Evolutionary conservation across 2,329 filamentous ascomycete species (phyloP), one percentile per base, ranked within the genome.

Genomic region (Colletotrichum cordylinicola): DNA sequence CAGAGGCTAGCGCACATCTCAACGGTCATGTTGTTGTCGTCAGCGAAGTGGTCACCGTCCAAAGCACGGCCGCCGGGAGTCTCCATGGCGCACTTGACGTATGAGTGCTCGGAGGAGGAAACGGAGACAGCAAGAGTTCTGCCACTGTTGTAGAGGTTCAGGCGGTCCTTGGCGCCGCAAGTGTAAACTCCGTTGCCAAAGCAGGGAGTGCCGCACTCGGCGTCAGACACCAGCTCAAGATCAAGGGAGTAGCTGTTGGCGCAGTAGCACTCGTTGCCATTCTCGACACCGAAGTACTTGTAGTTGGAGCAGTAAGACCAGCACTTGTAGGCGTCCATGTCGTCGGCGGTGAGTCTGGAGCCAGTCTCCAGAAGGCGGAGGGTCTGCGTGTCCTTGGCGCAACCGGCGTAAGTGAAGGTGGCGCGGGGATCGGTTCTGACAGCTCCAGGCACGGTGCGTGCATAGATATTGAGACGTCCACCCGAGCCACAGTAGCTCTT

Each of bases 311-410:
- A 92, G 80, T 88, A 87, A 7, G 83, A 80, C 65, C 90, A 84
- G 79, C 90, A 91, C 27, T 85, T 86, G 65, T 84, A 85, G 80
- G 84, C 86, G 77, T 82, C 86, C 80, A 88, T 84, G n/a, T 86
- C 86, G 39, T 89, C 79, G 70, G 87, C 82, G 29, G 86, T 84
- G 61, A 85, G 85, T 35, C 83, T 76, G 69, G 85, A 82, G 74
- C 84, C 84, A 21, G 79, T 80, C n/a, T 67, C 65, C 1, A 90
- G 83, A 10, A 83, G 83, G 52, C 87, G 87, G 9, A 78, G 77
- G 6, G 68, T 67, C 10, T 79, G 70, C 9, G 79, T 68, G 70
- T 86, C 85, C 79, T 86, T 84, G 83, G 84, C 89, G 82, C 88
- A 90, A 70, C 43, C 43, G 10, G 43, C n/a, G 43, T 87, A 87